A percentile compares a stretch with the other conserved stretches of the same genome.
These are phyloP conservation scores for Cyanophora paradoxa DNA, from an alignment of 78 protist species.

Conservation along the genomic window DNA sequence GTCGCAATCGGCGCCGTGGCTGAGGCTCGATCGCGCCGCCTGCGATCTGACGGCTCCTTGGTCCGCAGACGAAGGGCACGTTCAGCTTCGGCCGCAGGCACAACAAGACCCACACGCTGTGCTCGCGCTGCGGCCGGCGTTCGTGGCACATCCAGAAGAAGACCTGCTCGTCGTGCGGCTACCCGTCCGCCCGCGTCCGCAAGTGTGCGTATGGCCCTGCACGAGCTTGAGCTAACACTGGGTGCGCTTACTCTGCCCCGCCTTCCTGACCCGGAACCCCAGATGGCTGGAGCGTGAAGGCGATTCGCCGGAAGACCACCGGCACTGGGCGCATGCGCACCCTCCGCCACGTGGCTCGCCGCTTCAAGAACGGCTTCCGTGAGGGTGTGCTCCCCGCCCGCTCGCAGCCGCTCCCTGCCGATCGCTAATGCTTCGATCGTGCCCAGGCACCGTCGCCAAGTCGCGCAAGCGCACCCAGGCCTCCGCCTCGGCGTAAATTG, in stretches of 20 bases:
- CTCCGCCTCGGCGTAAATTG: too few species aligned
- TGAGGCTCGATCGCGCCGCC: too few species aligned
- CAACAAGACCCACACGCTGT: constrained; percentile 90
- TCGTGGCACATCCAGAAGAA: constrained; percentile 89
- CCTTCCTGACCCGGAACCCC: too few species aligned
- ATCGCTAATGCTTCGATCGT: neutral
- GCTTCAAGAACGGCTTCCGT: constrained; percentile 84
- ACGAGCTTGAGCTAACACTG: too few species aligned
- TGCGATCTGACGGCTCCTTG: too few species aligned
- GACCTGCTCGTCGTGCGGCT: constrained; percentile 94
- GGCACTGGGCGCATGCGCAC: constrained; percentile 97
- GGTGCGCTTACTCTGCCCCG: too few species aligned
- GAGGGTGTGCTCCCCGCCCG: constrained; percentile 26
- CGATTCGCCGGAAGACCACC: constrained; percentile 91
- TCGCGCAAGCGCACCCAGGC: neutral
- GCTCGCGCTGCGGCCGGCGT: constrained; percentile 92
- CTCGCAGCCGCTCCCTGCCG: constrained; percentile 5
- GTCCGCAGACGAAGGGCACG: constrained; percentile 91
- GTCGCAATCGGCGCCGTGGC: too few species aligned
- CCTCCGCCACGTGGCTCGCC: constrained; percentile 66
- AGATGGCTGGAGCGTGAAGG: constrained; percentile 84
- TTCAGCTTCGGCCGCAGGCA: constrained; percentile 83
- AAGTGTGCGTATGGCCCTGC: too few species aligned
- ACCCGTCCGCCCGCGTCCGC: constrained; percentile 86
- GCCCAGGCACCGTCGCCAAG: neutral